A percentile compares a stretch with the other conserved stretches of the same genome.
phyloP scores from a whole-genome alignment of 306 rosid species.

The Rubus idaeus region DNA sequence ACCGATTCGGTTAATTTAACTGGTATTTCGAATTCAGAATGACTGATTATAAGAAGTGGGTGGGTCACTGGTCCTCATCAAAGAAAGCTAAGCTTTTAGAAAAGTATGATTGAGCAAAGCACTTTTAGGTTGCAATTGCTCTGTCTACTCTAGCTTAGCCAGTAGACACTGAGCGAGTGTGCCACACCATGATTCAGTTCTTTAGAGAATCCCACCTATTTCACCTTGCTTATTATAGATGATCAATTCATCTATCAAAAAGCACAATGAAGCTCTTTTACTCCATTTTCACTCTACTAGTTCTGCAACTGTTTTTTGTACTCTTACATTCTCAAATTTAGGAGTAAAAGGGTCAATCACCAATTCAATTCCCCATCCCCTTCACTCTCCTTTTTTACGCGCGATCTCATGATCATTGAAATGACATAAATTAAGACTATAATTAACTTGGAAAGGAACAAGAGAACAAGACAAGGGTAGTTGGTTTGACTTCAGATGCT shows the following conservation, averaged over 20 bases:
- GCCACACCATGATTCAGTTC: background rate
- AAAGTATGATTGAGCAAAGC: background rate
- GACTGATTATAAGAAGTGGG: background rate
- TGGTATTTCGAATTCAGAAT: background rate
- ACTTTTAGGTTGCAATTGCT: background rate
- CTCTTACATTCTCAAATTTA: background rate
- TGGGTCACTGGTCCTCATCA: conserved; percentile 22
- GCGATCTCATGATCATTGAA: background rate
- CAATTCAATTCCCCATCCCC: too few species aligned
- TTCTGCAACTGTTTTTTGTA: background rate
- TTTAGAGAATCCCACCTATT: conserved; percentile 1
- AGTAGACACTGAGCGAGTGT: background rate
- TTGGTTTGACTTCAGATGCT: background rate
- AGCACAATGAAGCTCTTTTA: background rate
- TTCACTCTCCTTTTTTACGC: too few species aligned
- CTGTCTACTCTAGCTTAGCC: background rate
- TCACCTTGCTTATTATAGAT: background rate
- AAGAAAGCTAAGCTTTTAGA: background rate
- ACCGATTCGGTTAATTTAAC: background rate
- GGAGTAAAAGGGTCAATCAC: background rate
- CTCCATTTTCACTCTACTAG: background rate
- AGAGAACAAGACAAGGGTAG: background rate
- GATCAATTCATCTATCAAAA: background rate
- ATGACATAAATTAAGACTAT: background rate
- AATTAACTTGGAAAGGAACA: background rate